These are phyloP conservation scores for Fusarium humuli DNA, from an alignment of 2,329 filamentous ascomycete genomes.

Conservation along the genomic window DNA sequence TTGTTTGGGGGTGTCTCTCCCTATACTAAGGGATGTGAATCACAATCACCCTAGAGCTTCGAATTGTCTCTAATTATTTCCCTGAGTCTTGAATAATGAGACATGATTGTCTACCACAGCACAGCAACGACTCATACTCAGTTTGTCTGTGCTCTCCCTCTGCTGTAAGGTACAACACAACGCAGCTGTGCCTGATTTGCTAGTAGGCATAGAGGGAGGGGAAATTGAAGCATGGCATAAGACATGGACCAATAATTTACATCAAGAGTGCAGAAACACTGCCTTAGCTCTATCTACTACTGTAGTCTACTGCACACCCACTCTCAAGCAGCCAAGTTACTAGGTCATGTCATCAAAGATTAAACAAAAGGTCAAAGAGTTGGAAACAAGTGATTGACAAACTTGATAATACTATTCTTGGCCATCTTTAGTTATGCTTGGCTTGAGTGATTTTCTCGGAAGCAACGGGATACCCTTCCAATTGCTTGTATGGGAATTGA, in stretches of 20 bases:
- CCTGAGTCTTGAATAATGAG: not conserved
- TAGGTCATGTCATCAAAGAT: not conserved
- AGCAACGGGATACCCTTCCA: constrained; percentile 10
- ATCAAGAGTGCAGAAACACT: constrained; percentile 10
- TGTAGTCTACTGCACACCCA: constrained; percentile 26
- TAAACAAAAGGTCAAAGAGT: not conserved
- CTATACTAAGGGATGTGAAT: not conserved
- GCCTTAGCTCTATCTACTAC: constrained; percentile 35
- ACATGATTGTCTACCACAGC: constrained; percentile 14
- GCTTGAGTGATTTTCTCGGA: constrained; percentile 4
- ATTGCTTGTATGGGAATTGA: not conserved
- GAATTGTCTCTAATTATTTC: not conserved
- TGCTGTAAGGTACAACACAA: constrained; percentile 38
- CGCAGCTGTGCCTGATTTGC: constrained; percentile 32
- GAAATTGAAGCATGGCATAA: constrained; percentile 23
- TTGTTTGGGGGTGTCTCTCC: constrained; percentile 1
- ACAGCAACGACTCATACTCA: not conserved
- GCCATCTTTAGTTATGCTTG: constrained; percentile 15
- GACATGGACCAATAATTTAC: constrained; percentile 10
- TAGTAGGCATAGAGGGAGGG: constrained; percentile 17
- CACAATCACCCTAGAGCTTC: not conserved
- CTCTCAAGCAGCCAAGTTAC: constrained; percentile 8
- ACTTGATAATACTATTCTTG: constrained; percentile 9
- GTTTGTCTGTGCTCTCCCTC: constrained; percentile 29
- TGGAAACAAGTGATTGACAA: constrained; percentile 2